Conservation (phyloP, 768 basidiomycete genomes). For the Psilocybe tampanensis region DNA sequence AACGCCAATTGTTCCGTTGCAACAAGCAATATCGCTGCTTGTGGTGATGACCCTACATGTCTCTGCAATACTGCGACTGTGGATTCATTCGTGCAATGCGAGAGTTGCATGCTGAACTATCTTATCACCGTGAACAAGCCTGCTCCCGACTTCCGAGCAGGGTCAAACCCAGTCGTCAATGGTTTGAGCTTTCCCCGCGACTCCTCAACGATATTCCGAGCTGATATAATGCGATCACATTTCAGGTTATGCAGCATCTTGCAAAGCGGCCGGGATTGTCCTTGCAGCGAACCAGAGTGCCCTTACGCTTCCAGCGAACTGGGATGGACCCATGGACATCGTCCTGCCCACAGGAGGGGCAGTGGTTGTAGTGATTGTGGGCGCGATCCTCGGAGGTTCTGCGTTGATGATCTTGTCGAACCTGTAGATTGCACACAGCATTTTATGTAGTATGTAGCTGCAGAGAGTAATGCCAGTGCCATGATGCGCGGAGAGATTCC, state of each 20-base stretch:
- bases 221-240: slow-evolving; percentile 7
- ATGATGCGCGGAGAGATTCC: slow-evolving; percentile 21
- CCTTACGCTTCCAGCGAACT: slow-evolving; percentile 48
- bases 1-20: slow-evolving; percentile 29
- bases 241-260: slow-evolving; percentile 58
- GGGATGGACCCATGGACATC: slow-evolving; percentile 62
- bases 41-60: slow-evolving; percentile 51
- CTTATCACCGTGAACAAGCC: slow-evolving; percentile 53
- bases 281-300: slow-evolving; percentile 40
- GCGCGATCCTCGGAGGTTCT: slow-evolving; percentile 49
- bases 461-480: slow-evolving; percentile 8
- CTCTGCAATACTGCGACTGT: slow-evolving; percentile 53
- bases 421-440: slow-evolving; percentile 35
- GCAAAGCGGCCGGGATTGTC: slow-evolving; percentile 39
- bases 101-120: slow-evolving; percentile 67
- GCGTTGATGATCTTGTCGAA: slow-evolving; percentile 56
- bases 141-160: slow-evolving; percentile 54
- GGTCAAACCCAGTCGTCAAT: slow-evolving; percentile 57
- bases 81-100: slow-evolving; percentile 47
- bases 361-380: slow-evolving; percentile 45
- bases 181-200: slow-evolving; percentile 39
- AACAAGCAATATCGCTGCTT: slow-evolving; percentile 33
- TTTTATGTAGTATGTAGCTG: neutral
- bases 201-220: slow-evolving; percentile 1
- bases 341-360: slow-evolving; percentile 46